Percentiles rank a stretch among this genome's conserved stretches.
Conservation (phyloP, 2,329 filamentous ascomycete genomes). For the Coleophoma eucalyptorum region DNA sequence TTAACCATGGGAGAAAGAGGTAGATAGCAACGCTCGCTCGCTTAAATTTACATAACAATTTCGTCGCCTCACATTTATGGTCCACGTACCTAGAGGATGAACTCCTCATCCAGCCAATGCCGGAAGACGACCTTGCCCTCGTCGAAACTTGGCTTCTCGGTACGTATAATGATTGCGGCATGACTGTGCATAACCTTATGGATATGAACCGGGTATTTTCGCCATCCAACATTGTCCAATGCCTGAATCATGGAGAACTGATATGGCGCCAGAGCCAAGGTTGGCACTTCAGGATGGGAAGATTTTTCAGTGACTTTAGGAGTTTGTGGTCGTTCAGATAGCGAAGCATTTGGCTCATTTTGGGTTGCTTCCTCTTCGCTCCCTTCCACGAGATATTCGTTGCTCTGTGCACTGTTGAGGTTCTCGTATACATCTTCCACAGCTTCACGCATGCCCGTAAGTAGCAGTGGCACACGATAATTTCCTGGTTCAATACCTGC, state of each 20-base stretch:
- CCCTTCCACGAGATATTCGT: constrained; percentile 64
- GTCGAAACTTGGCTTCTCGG: constrained; percentile 59
- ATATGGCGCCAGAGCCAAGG: constrained; percentile 70
- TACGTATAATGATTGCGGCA: constrained; percentile 83
- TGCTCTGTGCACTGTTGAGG: constrained; percentile 33
- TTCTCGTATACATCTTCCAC: constrained; percentile 57
- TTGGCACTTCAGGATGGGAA: constrained; percentile 43
- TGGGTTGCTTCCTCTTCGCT: constrained; percentile 41
- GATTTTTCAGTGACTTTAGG: constrained; percentile 14
- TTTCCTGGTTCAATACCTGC: constrained; percentile 63
- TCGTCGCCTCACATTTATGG: no score
- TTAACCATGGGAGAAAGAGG: no score
- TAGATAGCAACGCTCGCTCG: no score
- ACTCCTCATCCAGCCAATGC: constrained; percentile 79
- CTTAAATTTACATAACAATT: no score
- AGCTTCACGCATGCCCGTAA: constrained; percentile 70
- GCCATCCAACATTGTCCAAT: constrained; percentile 63
- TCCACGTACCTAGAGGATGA: constrained; percentile 33
- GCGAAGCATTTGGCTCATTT: constrained; percentile 19
- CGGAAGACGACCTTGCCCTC: constrained; percentile 76
- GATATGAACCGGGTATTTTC: constrained; percentile 69
- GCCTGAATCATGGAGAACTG: constrained; percentile 85
- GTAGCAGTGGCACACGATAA: constrained; percentile 73
- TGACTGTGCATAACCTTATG: constrained; percentile 78
- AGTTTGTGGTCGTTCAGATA: constrained; percentile 5